A percentile compares a stretch with the other conserved stretches of the same genome.
Evolutionary conservation across 225 moss, liverwort and hornwort genomes (phyloP).

Genomic region (Bryoerythrophyllum caledonicum): DNA sequence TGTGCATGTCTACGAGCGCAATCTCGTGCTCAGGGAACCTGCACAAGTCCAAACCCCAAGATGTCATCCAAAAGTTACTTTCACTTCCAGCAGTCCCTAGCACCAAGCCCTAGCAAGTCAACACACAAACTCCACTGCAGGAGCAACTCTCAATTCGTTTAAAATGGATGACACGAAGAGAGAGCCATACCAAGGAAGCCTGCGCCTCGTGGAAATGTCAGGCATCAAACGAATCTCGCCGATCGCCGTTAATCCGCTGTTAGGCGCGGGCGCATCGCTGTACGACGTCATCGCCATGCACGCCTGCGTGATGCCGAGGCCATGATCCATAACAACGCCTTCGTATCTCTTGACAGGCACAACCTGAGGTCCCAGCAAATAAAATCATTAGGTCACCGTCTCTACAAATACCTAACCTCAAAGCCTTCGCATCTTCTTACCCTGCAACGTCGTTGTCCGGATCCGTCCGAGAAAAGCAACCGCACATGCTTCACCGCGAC

Average conservation of each 20-base stretch:
- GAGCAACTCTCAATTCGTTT: background rate
- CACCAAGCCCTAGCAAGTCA: background rate
- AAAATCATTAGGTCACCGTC: background rate
- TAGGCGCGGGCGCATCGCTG: slow-evolving; percentile 59
- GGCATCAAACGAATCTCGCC: slow-evolving; percentile 94
- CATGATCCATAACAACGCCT: slow-evolving; percentile 59
- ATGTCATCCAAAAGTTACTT: background rate
- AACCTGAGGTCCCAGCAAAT: slow-evolving; percentile 48
- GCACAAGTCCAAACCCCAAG: background rate
- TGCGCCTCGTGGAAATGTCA: slow-evolving; percentile 62
- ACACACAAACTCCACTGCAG: background rate
- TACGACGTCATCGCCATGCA: slow-evolving; percentile 81
- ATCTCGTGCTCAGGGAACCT: slow-evolving; percentile 76
- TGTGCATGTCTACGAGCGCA: slow-evolving; percentile 88
- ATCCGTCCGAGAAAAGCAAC: slow-evolving; percentile 74
- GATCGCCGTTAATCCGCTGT: slow-evolving; percentile 62
- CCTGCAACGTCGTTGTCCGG: slow-evolving; percentile 91
- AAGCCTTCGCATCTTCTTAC: slow-evolving; percentile 27
- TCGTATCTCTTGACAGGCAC: slow-evolving; percentile 79
- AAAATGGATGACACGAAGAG: background rate
- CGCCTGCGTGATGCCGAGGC: slow-evolving; percentile 66
- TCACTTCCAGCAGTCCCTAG: background rate
- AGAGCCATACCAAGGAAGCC: slow-evolving; percentile 67
- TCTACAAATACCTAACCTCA: background rate
- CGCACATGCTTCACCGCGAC: slow-evolving; percentile 63